Evolutionary conservation across 2,329 filamentous ascomycete genomes (phyloP), one percentile per base, ranked within the genome.

Genomic region (Albophoma yamanashiensis): DNA sequence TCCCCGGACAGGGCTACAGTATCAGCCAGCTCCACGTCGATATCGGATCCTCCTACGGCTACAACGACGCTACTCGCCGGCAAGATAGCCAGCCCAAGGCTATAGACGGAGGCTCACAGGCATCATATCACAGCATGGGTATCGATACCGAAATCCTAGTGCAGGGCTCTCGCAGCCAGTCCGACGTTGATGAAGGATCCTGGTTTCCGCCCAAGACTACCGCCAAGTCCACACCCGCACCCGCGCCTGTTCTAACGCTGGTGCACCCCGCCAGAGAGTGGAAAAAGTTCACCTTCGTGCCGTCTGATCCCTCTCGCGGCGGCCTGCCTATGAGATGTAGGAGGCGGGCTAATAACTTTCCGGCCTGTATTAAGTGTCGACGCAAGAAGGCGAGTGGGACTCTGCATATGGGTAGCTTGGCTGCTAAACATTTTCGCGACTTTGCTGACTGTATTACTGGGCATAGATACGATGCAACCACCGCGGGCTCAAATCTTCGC

Each of bases 341-440:
- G n/a, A 82, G 64, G 83, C 86, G 66, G 81, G 83, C 27, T 76
- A 79, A 60, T 81, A 84, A n/a, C n/a, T n/a, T n/a, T n/a, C n/a
- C n/a, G 38, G 83, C 83, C 5, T 86, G 83, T 63, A 73, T 75
- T 0, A 70, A 73, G 2, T 86, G 83, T 64, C 79, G 83, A 5
- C 79, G 77, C 56, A 79, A 79, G 62, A 85, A 85, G 75, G 80
- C 81, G 57, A 55, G 67, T 58, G 5, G 39, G 43, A 47, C 43
- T 22, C 43, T 20, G n/a, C 42, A 11, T 20, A n/a, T 22, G n/a
- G 42, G 42, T 12, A 4, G 39, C 39, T 42, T 17, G 15, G 39
- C 39, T 42, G 67, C 56, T 4, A 25, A n/a, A n/a, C 43, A 17
- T 12, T 25, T 7, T 27, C 27, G 47, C n/a, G n/a, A 2, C 8